Evolutionary conservation across 441 rosid genomes (phyloP), one percentile per base, ranked within the genome.

Genomic region (Pelargonium citronellum): DNA sequence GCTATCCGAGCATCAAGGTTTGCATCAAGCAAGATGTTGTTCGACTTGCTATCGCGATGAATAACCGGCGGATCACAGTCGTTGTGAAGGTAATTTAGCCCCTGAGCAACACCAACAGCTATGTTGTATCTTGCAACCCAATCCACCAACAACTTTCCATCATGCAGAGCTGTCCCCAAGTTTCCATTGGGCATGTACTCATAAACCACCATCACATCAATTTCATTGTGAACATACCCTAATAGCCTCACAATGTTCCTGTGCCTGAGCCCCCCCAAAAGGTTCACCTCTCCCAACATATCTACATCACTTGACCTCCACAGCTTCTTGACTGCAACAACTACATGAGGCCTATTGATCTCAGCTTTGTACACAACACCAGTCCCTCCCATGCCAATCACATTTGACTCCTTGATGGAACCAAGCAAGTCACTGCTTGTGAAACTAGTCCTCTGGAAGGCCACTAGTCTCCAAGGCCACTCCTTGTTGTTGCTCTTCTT

Each of bases 391-490:
- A 86, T 88, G 72, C 93, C 91, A 0, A 90, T 78, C 64, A 90
- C 78, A 73, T 90, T 90, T 46, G 91, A 75, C 68, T 90, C 96
- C 66, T 83, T 86, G 67, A 88, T 83, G 76, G 84, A 85, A 39
- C 85, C 65, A 51, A 90, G 78, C 60, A 90, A 81, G 77, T 90
- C 96, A 20, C 68, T 81, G 41, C 90, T 88, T 0, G 90, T 87
- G 81, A 90, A 90, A 65, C 79, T 79, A 11, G 85, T 71, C 63
- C 90, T 85, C 73, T 90, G 96, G 85, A 90, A 88, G 19, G 91
- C 87, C 16, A 88, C 85, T 0, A 90, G 82, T 44, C 93, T 80
- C 96, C 96, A 90, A 2, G 96, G 96, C 96, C 96, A 90, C 73
- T 88, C 90, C 16, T 75, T 79, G 15, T 66, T 57, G 69, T 86